Conservation (phyloP, 2,329 filamentous ascomycete species). For the Sporothrix protearum region DNA sequence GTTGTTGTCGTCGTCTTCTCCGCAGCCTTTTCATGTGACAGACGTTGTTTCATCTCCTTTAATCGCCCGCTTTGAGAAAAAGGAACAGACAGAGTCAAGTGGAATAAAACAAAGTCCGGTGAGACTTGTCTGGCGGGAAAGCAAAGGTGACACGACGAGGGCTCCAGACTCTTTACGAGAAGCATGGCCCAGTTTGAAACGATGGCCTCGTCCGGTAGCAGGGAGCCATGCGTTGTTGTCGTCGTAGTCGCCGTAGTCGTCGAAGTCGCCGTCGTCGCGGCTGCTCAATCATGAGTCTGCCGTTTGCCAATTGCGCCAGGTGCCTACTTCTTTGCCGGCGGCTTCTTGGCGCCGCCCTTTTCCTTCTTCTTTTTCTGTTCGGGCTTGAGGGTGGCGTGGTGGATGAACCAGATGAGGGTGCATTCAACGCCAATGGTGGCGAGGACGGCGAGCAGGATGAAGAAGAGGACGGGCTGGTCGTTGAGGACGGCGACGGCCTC, state of each 20-base stretch:
- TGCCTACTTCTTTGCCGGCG: constrained; percentile 26
- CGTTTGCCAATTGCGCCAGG: too few relatives aligned
- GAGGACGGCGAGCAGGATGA: constrained; percentile 54
- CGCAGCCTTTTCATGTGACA: background rate
- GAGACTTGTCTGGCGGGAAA: too few relatives aligned
- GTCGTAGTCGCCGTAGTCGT: background rate
- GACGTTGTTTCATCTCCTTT: background rate
- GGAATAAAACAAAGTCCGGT: too few relatives aligned
- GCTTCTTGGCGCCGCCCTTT: constrained; percentile 40
- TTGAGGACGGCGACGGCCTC: constrained; percentile 58
- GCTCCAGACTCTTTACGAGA: too few relatives aligned
- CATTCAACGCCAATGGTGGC: constrained; percentile 46
- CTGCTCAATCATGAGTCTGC: too few relatives aligned
- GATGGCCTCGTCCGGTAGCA: too few relatives aligned
- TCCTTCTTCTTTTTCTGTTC: constrained; percentile 56
- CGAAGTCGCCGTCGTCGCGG: background rate
- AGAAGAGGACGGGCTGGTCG: constrained; percentile 59
- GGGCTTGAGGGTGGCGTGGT: constrained; percentile 58
- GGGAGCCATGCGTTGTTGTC: too few relatives aligned
- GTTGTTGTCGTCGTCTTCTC: background rate
- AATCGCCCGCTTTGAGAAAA: background rate
- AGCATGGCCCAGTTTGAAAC: too few relatives aligned
- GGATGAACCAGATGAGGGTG: constrained; percentile 55
- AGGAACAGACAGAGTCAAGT: too few relatives aligned
- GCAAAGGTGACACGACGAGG: too few relatives aligned